Base-by-base conservation (phyloP, 768 basidiomycete species). In the Cubamyces sp. region DNA sequence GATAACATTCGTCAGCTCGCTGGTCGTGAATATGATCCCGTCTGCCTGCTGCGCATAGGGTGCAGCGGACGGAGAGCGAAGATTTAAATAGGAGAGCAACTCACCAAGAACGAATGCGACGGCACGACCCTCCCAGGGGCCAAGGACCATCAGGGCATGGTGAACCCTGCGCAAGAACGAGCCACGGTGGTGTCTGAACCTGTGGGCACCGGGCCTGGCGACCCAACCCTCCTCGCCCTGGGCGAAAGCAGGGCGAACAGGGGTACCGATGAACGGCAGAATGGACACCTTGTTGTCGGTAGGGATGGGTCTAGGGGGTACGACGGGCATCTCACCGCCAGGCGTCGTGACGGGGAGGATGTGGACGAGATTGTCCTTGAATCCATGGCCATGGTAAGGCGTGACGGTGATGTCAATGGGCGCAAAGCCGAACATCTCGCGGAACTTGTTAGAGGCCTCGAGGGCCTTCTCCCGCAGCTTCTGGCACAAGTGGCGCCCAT, bases 51-150 rank as follows among this genome's bases (percentile, higher is more conserved):
- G 28, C 21, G 23, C 11, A 48, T 37, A 53, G 48, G 52, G 48
- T 2, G 15, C 42, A 15, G n/a, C 16, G 28, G 34, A 14, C 15
- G 16, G 14, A 37, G 6, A 41, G 16, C 23, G 46, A 26, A 45
- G 47, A 51, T 42, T n/a, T 55, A 28, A 39, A 41, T 45, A 19
- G 57, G 21, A 39, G 18, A 11, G 68, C 73, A 54, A 79, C 84
- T 68, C 53, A 85, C 91, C 92, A 18, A 94, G 81, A 59, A 94
- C 91, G 62, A 94, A 94, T 3, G 92, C 87, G 16, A 94, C 87
- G 11, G 86, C 85, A 52, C 90, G 81, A 53, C 91, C 91, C 74
- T 94, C 92, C 91, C 92, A 93, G 19, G 85, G 85, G 14, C 91
- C 89, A 16, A 94, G 83, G 8, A 82, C 73, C 78, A 84, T 84